phyloP scores from a whole-genome alignment of 2,329 filamentous ascomycete species.

The Diaporthe australafricana region DNA sequence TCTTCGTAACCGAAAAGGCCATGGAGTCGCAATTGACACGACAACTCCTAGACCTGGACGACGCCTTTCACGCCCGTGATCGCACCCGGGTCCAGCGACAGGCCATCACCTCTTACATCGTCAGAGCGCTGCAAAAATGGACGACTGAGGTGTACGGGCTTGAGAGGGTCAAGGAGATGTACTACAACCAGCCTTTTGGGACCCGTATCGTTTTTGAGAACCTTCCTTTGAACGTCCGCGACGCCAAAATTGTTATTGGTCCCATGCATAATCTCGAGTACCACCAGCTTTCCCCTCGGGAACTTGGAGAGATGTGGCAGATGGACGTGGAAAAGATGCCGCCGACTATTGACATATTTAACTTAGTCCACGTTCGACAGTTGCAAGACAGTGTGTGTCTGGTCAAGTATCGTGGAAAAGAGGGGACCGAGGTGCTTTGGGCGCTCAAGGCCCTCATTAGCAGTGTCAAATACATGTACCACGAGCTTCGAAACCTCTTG shows the following conservation, averaged over 20 bases:
- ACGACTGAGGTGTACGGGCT: conserved; percentile 50
- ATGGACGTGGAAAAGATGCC: conserved; percentile 53
- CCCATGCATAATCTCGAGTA: conserved; percentile 65
- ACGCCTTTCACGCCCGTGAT: conserved; percentile 68
- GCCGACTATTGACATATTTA: conserved; percentile 59
- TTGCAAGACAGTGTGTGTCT: conserved; percentile 71
- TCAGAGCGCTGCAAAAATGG: conserved; percentile 66
- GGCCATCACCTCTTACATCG: conserved; percentile 64
- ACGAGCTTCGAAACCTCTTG: conserved; percentile 68
- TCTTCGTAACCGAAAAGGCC: conserved; percentile 65
- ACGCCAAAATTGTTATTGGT: conserved; percentile 59
- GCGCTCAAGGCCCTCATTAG: conserved; percentile 70
- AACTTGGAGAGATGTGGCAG: conserved; percentile 58
- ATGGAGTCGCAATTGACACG: conserved; percentile 55
- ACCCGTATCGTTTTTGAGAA: conserved; percentile 67
- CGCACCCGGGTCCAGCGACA: conserved; percentile 58
- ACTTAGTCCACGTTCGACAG: conserved; percentile 63
- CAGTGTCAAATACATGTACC: conserved; percentile 70
- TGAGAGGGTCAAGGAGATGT: conserved; percentile 49
- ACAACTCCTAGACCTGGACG: conserved; percentile 59
- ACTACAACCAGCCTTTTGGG: conserved; percentile 65
- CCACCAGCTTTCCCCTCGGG: conserved; percentile 58
- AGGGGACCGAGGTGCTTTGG: conserved; percentile 50
- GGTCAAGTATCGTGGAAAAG: conserved; percentile 51
- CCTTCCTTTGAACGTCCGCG: conserved; percentile 58